Conservation (phyloP, 371 early-diverging fungal genomes). For the Mucor sp. region DNA sequence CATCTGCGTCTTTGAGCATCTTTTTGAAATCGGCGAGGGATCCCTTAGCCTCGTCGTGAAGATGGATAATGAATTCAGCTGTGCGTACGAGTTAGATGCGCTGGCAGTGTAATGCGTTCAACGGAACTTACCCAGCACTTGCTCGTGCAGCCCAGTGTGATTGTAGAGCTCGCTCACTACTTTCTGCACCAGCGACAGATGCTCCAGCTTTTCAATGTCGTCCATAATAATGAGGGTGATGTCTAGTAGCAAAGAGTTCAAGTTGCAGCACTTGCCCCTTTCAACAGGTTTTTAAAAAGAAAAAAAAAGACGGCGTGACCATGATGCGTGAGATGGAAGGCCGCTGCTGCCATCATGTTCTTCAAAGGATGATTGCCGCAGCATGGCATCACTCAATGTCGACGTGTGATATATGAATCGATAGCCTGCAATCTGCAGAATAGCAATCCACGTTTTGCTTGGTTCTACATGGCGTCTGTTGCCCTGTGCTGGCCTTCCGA, state of each 20-base stretch:
- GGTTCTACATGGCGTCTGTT: no score
- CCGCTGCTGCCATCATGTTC: no score
- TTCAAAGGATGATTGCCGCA: neutral
- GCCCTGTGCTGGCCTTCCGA: neutral
- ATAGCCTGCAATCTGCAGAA: neutral
- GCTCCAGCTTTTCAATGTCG: slow-evolving; percentile 84
- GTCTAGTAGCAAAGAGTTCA: neutral
- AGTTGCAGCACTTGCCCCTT: neutral
- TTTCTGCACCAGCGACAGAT: slow-evolving; percentile 89
- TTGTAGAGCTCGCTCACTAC: slow-evolving; percentile 90
- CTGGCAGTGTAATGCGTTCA: no score
- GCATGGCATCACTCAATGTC: neutral
- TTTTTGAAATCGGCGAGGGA: slow-evolving; percentile 70
- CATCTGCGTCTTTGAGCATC: slow-evolving; percentile 69
- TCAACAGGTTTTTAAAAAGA: neutral
- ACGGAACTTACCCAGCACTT: slow-evolving; percentile 58
- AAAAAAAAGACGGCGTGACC: neutral
- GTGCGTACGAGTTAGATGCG: slow-evolving; percentile 5
- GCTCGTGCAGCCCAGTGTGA: slow-evolving; percentile 92
- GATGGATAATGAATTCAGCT: slow-evolving; percentile 80
- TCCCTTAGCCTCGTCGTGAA: slow-evolving; percentile 68
- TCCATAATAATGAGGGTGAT: slow-evolving; percentile 34
- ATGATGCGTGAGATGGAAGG: neutral
- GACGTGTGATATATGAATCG: neutral
- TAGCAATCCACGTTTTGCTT: neutral